Evolutionary conservation across 2,329 filamentous ascomycete species (phyloP), one percentile per base, ranked within the genome.

Genomic region (Magnaporthales sp.): DNA sequence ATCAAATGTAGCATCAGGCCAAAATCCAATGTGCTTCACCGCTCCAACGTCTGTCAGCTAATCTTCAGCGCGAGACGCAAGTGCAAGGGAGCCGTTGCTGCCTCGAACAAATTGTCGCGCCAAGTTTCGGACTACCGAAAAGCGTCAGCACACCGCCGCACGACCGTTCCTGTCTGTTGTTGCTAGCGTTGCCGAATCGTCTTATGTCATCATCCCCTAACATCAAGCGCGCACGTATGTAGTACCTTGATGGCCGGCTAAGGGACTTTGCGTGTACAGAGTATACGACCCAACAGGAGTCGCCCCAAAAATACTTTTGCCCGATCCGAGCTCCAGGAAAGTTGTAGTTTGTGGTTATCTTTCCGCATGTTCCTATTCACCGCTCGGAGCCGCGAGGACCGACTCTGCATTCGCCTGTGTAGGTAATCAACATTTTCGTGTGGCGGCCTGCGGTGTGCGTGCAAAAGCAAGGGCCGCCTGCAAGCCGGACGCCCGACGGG

Each of bases 401-500:
- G 62, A 64, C 22, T 6, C 22, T 7, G 32, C 13, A n/a, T n/a
- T n/a, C n/a, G 13, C 13, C 22, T 64, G 60, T 62, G 62, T 46
- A 64, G 13, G 38, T 24, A 46, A n/a, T 64, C 31, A 64, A 46
- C 32, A 19, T 27, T 27, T 64, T 32, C 22, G 30, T n/a, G 60
- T 11, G 62, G 11, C 31, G 30, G 30, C 22, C 11, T 32, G 31
- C 62, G 11, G n/a, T 46, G 15, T 26, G 32, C 19, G 31, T 46
- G 31, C 32, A 64, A 51, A 58, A 58, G 54, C 54, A 58, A 58
- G 54, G n/a, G 24, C 54, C 24, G 62, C 38, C 30, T 26, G 62
- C 13, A 27, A 32, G 26, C 62, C 62, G 62, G 62, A 64, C 32
- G 62, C 62, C 62, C 62, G 62, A 10, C 62, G 62, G 62, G 62